phyloP scores from a whole-genome alignment of 2,329 filamentous ascomycete species.

The Lachnum nothofagi region DNA sequence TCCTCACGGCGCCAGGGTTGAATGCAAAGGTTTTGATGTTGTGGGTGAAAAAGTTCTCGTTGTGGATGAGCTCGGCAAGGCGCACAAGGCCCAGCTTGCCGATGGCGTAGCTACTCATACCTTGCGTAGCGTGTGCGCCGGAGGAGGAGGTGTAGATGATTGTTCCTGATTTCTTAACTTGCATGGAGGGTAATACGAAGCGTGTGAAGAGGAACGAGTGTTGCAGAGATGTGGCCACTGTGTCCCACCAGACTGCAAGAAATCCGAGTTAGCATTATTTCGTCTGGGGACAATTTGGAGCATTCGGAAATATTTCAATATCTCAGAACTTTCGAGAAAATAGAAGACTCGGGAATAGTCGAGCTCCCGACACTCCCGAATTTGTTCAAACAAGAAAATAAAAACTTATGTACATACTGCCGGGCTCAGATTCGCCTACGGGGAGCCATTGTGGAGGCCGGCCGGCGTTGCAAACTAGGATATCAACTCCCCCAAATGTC shows the following conservation, averaged over 20 bases:
- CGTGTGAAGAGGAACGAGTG: slow-evolving; percentile 2
- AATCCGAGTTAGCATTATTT: too few species aligned
- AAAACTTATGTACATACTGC: too few species aligned
- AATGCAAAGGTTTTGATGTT: slow-evolving; percentile 1
- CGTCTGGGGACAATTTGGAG: too few species aligned
- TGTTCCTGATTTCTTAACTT: neutral
- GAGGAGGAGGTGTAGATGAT: slow-evolving; percentile 4
- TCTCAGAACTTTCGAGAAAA: too few species aligned
- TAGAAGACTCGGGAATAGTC: too few species aligned
- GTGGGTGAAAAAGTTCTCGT: neutral
- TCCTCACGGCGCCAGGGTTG: neutral
- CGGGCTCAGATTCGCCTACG: neutral
- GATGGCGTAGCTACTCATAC: slow-evolving; percentile 1
- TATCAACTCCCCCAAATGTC: neutral
- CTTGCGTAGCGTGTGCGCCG: neutral
- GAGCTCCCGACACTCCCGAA: too few species aligned
- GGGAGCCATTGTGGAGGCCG: slow-evolving; percentile 2
- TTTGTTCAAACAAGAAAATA: too few species aligned
- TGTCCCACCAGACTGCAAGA: slow-evolving; percentile 6
- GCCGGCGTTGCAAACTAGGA: slow-evolving; percentile 1
- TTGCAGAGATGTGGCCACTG: neutral
- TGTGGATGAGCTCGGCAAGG: slow-evolving; percentile 1
- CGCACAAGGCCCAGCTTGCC: slow-evolving; percentile 1
- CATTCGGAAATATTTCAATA: too few species aligned
- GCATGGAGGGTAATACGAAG: neutral